Conservation (phyloP, 192 early-diverging fungal genomes). For the Coemansia sp. region DNA sequence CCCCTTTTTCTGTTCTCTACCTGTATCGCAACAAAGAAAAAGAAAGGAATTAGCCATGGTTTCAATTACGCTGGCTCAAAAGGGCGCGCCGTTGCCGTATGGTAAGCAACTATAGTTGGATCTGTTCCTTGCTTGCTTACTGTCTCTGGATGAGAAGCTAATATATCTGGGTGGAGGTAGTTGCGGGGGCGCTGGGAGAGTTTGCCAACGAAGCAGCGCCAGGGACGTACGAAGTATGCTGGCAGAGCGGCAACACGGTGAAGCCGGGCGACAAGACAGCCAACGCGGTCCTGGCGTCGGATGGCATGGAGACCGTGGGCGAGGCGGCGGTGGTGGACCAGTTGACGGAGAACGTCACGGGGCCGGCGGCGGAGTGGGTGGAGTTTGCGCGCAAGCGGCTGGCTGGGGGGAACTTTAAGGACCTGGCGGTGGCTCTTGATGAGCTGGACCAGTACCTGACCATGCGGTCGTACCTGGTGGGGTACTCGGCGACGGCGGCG, state of each 20-base stretch:
- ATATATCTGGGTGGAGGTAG: conserved; percentile 9
- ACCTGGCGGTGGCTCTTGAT: conserved; percentile 59
- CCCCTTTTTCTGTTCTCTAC: too few species aligned
- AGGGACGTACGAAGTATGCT: conserved; percentile 36
- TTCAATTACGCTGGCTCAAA: conserved; percentile 54
- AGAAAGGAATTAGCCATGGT: too few species aligned
- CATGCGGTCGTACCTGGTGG: conserved; percentile 74
- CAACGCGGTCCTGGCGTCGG: conserved; percentile 22
- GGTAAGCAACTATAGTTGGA: conserved; percentile 25
- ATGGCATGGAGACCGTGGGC: conserved; percentile 11
- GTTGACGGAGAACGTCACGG: background rate
- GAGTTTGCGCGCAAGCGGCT: conserved; percentile 64
- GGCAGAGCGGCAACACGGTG: conserved; percentile 47
- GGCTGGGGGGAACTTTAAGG: conserved; percentile 60
- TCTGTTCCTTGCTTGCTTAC: background rate
- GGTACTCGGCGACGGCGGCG: conserved; percentile 68
- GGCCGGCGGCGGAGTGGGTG: conserved; percentile 64
- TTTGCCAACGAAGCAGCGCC: conserved; percentile 35
- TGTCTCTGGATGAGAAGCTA: background rate
- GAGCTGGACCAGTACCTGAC: conserved; percentile 77
- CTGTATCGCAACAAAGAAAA: too few species aligned
- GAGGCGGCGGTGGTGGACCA: conserved; percentile 4
- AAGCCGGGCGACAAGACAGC: conserved; percentile 33
- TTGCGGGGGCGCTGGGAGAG: conserved; percentile 49
- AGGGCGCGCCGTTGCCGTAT: conserved; percentile 51